These are phyloP conservation scores for Chlamydomonas applanata DNA, from an alignment of 139 green algal genomes.

Conservation along the genomic window DNA sequence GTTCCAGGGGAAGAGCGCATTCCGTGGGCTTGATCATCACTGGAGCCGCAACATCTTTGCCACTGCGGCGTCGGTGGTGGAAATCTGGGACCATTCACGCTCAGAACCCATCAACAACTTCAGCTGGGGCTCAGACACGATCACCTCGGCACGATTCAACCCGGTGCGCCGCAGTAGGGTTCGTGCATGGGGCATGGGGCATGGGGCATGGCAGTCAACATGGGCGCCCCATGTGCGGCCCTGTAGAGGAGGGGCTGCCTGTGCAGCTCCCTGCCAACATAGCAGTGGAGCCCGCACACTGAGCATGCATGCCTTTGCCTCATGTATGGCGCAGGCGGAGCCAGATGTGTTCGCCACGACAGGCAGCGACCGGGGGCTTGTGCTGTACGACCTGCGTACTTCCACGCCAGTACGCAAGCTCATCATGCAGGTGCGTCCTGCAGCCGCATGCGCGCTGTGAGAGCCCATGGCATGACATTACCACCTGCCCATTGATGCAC, in stretches of 20 bases:
- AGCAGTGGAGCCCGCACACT: too few species aligned
- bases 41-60: conserved; percentile 76
- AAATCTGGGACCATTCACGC: conserved; percentile 91
- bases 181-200: too few species aligned
- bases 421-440: conserved; percentile 78
- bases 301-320: too few species aligned
- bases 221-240: not conserved
- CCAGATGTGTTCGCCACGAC: conserved; percentile 88
- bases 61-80: conserved; percentile 77
- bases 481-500: too few species aligned
- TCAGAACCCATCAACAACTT: conserved; percentile 85
- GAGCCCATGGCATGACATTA: too few species aligned
- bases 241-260: not conserved
- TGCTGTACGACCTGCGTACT: conserved; percentile 91
- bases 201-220: not conserved
- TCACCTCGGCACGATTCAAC: conserved; percentile 92
- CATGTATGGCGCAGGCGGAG: conserved; percentile 64
- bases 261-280: too few species aligned
- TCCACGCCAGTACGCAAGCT: conserved; percentile 88
- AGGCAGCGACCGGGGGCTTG: conserved; percentile 88
- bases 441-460: too few species aligned
- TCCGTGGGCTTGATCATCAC: conserved; percentile 87
- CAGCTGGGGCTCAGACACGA: conserved; percentile 86
- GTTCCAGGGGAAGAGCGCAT: conserved; percentile 69
- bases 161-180: conserved; percentile 50